These are phyloP conservation scores for Pulchroboletus neoregius DNA, from an alignment of 1,284 basidiomycete genomes.

Conservation along the genomic window DNA sequence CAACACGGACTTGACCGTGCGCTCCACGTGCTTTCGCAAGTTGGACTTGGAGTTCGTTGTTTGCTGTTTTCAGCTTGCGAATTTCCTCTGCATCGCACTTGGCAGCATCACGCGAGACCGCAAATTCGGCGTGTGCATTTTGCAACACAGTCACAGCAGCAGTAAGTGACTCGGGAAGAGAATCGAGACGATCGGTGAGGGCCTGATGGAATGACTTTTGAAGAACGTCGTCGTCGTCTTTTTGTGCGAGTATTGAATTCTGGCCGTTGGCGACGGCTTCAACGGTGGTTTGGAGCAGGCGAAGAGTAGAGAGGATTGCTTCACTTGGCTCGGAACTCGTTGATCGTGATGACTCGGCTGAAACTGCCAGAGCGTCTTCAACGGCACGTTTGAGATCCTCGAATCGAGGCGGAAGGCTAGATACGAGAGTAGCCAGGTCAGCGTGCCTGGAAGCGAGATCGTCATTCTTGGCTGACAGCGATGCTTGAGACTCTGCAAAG, in stretches of 20 bases:
- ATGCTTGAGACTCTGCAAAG: slow-evolving; percentile 43
- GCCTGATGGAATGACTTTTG: slow-evolving; percentile 44
- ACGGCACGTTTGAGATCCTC: slow-evolving; percentile 41
- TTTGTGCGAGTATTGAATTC: slow-evolving; percentile 42
- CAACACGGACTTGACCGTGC: slow-evolving; percentile 74
- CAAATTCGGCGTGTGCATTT: slow-evolving; percentile 57
- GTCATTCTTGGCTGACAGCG: slow-evolving; percentile 38
- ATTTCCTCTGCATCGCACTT: slow-evolving; percentile 67
- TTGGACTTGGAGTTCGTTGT: slow-evolving; percentile 65
- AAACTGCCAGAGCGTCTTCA: slow-evolving; percentile 11
- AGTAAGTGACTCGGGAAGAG: slow-evolving; percentile 56
- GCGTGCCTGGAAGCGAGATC: slow-evolving; percentile 35
- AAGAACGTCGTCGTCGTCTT: slow-evolving; percentile 41
- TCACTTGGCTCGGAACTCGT: slow-evolving; percentile 30
- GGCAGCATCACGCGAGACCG: slow-evolving; percentile 48
- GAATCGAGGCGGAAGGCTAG: slow-evolving; percentile 43
- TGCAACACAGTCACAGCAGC: slow-evolving; percentile 54
- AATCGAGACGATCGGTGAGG: slow-evolving; percentile 49
- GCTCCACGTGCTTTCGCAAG: slow-evolving; percentile 69
- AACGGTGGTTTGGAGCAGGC: slow-evolving; percentile 44
- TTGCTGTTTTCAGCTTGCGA: slow-evolving; percentile 47
- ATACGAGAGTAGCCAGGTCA: slow-evolving; percentile 37
- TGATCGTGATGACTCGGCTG: slow-evolving; percentile 14
- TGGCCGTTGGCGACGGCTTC: slow-evolving; percentile 44
- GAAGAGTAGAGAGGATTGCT: slow-evolving; percentile 27